Evolutionary conservation across 768 basidiomycete species (phyloP).

Genomic region (Boletus fagicola): DNA sequence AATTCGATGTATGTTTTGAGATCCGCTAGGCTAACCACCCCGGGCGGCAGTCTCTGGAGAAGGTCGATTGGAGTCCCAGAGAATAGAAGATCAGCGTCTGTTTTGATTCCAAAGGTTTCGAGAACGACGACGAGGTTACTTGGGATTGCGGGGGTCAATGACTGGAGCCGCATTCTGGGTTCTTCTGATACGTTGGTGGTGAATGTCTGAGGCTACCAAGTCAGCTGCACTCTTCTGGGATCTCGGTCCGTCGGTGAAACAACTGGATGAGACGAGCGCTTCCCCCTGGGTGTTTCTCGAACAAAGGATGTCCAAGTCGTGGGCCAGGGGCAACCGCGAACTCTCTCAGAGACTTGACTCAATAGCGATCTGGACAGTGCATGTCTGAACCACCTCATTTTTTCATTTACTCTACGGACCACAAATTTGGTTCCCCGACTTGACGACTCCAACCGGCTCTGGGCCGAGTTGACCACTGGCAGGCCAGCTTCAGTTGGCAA

Average conservation of each 20-base stretch:
- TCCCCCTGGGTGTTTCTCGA: not conserved
- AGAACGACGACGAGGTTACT: constrained; percentile 45
- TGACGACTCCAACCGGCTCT: too few species aligned
- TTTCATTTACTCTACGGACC: too few species aligned
- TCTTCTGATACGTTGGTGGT: not conserved
- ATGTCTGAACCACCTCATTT: too few species aligned
- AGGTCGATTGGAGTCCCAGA: constrained; percentile 47
- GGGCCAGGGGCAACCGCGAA: not conserved
- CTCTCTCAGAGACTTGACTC: not conserved
- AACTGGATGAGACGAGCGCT: not conserved
- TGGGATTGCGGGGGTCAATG: constrained; percentile 37
- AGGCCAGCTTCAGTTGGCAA: too few species aligned
- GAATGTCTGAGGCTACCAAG: not conserved
- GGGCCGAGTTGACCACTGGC: too few species aligned
- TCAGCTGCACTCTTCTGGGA: not conserved
- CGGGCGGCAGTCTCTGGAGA: constrained; percentile 48
- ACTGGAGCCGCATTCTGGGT: constrained; percentile 29
- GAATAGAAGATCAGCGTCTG: constrained; percentile 59
- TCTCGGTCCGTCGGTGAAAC: not conserved
- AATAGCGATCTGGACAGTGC: too few species aligned
- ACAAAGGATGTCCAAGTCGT: not conserved
- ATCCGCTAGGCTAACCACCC: constrained; percentile 47
- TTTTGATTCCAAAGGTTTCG: constrained; percentile 48
- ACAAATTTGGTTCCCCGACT: too few species aligned
- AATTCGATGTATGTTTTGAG: constrained; percentile 40